Evolutionary conservation across 441 rosid species (phyloP).

Genomic region (Capsella rubella): DNA sequence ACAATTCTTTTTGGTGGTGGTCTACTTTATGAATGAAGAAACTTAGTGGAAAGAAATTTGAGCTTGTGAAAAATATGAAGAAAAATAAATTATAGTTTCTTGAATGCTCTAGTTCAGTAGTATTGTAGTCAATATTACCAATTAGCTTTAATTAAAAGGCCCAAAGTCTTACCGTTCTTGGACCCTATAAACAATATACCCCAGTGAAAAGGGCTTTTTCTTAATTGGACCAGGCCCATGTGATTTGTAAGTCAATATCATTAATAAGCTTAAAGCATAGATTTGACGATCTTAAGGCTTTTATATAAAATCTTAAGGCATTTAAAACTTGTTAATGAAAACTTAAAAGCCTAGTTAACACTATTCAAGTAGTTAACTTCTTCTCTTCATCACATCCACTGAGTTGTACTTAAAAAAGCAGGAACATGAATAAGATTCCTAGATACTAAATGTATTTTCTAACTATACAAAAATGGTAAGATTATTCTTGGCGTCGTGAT

Average conservation of each 20-base stretch:
- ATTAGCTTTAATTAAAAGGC: background rate
- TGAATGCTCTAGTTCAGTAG: background rate
- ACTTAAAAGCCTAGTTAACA: background rate
- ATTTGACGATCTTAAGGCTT: background rate
- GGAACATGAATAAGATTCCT: background rate
- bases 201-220: background rate
- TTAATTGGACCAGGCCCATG: slow-evolving; percentile 10
- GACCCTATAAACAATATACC: background rate
- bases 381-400: slow-evolving; percentile 17
- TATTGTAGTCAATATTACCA: background rate
- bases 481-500: slow-evolving; percentile 25
- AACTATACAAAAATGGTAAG: background rate
- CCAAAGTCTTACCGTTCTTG: background rate
- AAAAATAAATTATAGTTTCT: no score
- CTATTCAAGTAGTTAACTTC: background rate
- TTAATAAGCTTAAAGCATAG: background rate
- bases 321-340: background rate
- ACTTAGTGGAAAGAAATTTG: no score
- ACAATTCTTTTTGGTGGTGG: no score
- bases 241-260: background rate
- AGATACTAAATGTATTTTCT: background rate
- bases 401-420: background rate
- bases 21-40: no score
- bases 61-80: no score
- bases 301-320: background rate